Percentiles rank a stretch among this genome's conserved stretches.
Evolutionary conservation across 768 basidiomycete species (phyloP).

Genomic region (Lenzites betulinus): DNA sequence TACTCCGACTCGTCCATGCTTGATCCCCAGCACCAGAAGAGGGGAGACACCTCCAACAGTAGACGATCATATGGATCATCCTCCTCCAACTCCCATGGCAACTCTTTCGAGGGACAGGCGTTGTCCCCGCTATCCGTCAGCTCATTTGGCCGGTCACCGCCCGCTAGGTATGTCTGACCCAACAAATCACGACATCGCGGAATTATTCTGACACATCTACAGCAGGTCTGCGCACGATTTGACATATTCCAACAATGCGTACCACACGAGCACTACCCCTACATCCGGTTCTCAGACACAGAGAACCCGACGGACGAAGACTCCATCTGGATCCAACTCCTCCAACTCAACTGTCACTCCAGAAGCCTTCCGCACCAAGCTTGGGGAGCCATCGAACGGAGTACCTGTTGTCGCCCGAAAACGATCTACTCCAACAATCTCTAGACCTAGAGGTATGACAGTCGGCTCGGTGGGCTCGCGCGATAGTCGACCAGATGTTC

Average conservation of each 20-base stretch:
- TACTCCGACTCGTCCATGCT: conserved; percentile 54
- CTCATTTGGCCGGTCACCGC: conserved; percentile 14
- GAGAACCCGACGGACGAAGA: conserved; percentile 18
- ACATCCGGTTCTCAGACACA: neutral
- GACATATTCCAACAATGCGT: conserved; percentile 10
- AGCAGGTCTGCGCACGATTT: conserved; percentile 15
- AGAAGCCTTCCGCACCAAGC: conserved; percentile 8
- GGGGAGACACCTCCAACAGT: conserved; percentile 38
- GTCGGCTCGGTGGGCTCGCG: conserved; percentile 15
- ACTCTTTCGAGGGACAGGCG: conserved; percentile 20
- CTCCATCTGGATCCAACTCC: conserved; percentile 21
- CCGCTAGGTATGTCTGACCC: conserved; percentile 13
- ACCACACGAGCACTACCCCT: neutral
- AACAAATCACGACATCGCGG: neutral
- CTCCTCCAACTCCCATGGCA: conserved; percentile 52
- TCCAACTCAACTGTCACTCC: conserved; percentile 24
- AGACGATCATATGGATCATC: conserved; percentile 60
- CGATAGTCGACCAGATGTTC: conserved; percentile 7
- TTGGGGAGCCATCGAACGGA: conserved; percentile 15
- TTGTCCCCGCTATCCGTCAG: conserved; percentile 12
- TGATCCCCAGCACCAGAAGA: conserved; percentile 45
- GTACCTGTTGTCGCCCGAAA: neutral
- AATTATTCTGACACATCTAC: neutral
- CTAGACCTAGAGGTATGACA: conserved; percentile 29
- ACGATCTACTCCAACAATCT: conserved; percentile 10